Evolutionary conservation across 371 early-diverging fungal species (phyloP), one percentile per base, ranked within the genome.

Genomic region (Blastocladiella emersonii): DNA sequence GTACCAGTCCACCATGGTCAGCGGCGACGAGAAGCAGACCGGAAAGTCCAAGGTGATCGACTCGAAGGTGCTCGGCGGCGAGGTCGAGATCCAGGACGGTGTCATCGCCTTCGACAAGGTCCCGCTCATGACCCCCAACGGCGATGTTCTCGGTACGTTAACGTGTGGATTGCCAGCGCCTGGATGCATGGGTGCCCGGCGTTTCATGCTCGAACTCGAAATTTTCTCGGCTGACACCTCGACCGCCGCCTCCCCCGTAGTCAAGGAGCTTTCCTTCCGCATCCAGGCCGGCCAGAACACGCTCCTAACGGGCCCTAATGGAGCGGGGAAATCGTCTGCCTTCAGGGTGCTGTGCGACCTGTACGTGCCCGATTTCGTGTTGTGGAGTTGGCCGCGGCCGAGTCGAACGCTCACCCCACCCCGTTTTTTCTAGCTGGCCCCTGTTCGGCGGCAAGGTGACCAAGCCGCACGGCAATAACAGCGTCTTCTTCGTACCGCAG

Each of bases 271-370:
- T 39, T 84, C 78, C 39, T 94, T 93, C 81, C 84, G 81, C 62
- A 88, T 93, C 37, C 78, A 68, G n/a, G 67, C 70, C 19, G 81
- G 81, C 35, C 75, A 74, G 74, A 75, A 78, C 62, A 66, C 74
- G 41, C 76, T 95, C 61, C 88, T 95, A 60, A 86, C 89, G 34
- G 95, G 96, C 0, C n/a, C n/a, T n/a, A n/a, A n/a, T 93, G 30
- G 93, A 91, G 48, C 92, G 90, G 87, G 88, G 65, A 90, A 93
- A 74, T 89, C 89, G 45, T 92, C 92, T 12, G 72, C 93, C 62
- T 93, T 95, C 84, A 86, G 94, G 65, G 93, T 94, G 67, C 77
- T 95, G 32, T 92, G 92, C 48, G 93, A 91, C 25, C 75, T 95
- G 65, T n/a, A n/a, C n/a, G n/a, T n/a, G n/a, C n/a, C n/a, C n/a